Evolutionary conservation across 495 filamentous ascomycete species (phyloP).

Genomic region (Pseudoneurospora amorphoporcata): DNA sequence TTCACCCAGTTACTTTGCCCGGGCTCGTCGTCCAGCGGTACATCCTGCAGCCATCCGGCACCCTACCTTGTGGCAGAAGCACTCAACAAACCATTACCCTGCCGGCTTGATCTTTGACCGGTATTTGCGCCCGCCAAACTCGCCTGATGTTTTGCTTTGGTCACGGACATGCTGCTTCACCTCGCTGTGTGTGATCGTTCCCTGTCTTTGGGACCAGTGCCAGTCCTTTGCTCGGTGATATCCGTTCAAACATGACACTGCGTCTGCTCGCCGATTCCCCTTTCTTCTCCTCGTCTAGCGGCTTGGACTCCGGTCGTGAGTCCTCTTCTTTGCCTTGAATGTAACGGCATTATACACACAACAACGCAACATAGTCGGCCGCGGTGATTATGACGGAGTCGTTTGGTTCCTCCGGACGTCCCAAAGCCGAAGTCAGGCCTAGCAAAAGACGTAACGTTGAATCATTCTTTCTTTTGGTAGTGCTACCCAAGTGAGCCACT

Average conservation of each 20-base stretch:
- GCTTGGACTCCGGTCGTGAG: neutral
- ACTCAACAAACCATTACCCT: conserved; percentile 36
- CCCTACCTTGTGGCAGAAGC: conserved; percentile 34
- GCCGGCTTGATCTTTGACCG: conserved; percentile 25
- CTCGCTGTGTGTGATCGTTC: conserved; percentile 31
- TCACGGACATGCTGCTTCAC: conserved; percentile 33
- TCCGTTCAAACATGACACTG: neutral
- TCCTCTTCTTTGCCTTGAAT: neutral
- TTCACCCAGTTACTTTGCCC: conserved; percentile 21
- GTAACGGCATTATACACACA: neutral
- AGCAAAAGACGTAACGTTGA: conserved; percentile 1
- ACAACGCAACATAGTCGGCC: neutral
- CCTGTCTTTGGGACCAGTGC: conserved; percentile 24
- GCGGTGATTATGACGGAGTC: neutral
- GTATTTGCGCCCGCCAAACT: conserved; percentile 42
- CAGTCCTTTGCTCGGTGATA: conserved; percentile 2
- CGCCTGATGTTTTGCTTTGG: conserved; percentile 30
- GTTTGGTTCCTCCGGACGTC: conserved; percentile 2
- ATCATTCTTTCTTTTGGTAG: neutral
- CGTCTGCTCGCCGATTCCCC: neutral
- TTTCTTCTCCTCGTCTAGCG: neutral
- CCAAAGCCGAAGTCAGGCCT: conserved; percentile 2
- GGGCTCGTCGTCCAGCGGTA: conserved; percentile 31
- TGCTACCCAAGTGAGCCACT: neutral
- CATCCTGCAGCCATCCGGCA: conserved; percentile 41